These are phyloP conservation scores for Boletus eberwhitei DNA, from an alignment of 768 basidiomycete species.

Conservation along the genomic window DNA sequence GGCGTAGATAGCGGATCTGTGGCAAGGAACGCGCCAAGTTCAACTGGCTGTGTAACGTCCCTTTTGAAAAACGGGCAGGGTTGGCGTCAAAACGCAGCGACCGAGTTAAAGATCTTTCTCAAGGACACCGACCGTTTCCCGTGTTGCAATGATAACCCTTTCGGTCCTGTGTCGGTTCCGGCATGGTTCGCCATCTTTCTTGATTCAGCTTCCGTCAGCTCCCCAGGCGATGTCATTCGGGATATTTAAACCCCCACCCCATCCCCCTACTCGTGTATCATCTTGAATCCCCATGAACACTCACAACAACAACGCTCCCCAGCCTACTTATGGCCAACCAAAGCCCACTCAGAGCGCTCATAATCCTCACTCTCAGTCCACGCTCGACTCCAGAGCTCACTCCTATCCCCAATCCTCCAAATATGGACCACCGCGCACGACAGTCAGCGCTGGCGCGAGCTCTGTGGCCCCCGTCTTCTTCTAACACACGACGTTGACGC, in stretches of 20 bases:
- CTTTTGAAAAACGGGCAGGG: not conserved
- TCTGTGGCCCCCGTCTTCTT: slow-evolving; percentile 58
- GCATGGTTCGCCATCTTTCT: slow-evolving; percentile 20
- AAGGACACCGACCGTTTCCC: slow-evolving; percentile 3
- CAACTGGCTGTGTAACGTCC: slow-evolving; percentile 19
- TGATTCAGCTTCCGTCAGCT: slow-evolving; percentile 18
- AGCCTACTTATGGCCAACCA: slow-evolving; percentile 18
- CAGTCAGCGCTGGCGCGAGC: slow-evolving; percentile 49
- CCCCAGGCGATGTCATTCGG: slow-evolving; percentile 27
- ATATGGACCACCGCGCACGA: slow-evolving; percentile 27
- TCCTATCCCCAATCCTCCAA: slow-evolving; percentile 27
- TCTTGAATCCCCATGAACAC: slow-evolving; percentile 20
- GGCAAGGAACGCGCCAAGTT: slow-evolving; percentile 9
- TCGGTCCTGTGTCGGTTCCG: slow-evolving; percentile 31
- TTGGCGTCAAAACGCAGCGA: slow-evolving; percentile 10
- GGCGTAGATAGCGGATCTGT: slow-evolving; percentile 14
- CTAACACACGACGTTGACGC: slow-evolving; percentile 30
- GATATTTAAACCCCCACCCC: slow-evolving; percentile 27
- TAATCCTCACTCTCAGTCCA: slow-evolving; percentile 19
- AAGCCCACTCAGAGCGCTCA: slow-evolving; percentile 19
- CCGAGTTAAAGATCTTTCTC: slow-evolving; percentile 11
- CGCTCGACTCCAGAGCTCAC: slow-evolving; percentile 18
- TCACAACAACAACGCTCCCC: slow-evolving; percentile 22
- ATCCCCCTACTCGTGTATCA: not conserved
- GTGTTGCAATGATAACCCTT: slow-evolving; percentile 17